Conservation (phyloP, 2,329 filamentous ascomycete species). For the Lecanoromycetidae sp. region DNA sequence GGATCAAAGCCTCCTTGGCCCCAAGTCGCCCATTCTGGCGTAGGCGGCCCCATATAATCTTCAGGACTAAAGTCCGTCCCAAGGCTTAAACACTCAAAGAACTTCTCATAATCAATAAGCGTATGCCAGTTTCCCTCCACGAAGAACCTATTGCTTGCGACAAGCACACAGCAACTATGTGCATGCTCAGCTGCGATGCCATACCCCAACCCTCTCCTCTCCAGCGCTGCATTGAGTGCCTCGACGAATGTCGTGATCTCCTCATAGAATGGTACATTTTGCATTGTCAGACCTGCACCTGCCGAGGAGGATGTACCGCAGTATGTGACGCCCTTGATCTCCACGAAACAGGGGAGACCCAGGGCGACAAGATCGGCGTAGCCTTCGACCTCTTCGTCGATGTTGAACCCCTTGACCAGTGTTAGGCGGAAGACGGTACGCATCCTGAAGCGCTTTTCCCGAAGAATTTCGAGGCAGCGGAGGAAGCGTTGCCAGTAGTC, state of each 20-base stretch:
- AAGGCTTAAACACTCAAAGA: constrained; percentile 73
- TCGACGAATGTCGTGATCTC: constrained; percentile 76
- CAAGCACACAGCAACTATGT: constrained; percentile 82
- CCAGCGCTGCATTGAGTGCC: constrained; percentile 58
- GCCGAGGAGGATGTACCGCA: constrained; percentile 81
- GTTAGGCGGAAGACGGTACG: constrained; percentile 91
- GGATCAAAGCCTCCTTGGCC: constrained; percentile 92
- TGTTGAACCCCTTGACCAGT: constrained; percentile 94
- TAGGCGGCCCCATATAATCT: constrained; percentile 77
- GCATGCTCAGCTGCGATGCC: constrained; percentile 91
- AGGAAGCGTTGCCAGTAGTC: constrained; percentile 98
- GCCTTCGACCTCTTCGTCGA: constrained; percentile 81
- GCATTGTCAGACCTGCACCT: constrained; percentile 83
- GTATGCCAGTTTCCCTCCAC: constrained; percentile 77
- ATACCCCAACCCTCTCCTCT: constrained; percentile 60
- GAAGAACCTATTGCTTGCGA: constrained; percentile 71
- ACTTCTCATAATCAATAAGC: constrained; percentile 75
- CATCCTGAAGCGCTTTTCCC: constrained; percentile 70
- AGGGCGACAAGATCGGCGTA: constrained; percentile 82
- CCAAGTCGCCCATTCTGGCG: constrained; percentile 90
- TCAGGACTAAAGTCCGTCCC: constrained; percentile 68
- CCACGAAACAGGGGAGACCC: constrained; percentile 80
- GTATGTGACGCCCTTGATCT: constrained; percentile 94
- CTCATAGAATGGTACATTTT: constrained; percentile 91
- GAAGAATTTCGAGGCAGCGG: constrained; percentile 76